Conservation (phyloP, 345 rosid genomes). For the Combretum micranthum region DNA sequence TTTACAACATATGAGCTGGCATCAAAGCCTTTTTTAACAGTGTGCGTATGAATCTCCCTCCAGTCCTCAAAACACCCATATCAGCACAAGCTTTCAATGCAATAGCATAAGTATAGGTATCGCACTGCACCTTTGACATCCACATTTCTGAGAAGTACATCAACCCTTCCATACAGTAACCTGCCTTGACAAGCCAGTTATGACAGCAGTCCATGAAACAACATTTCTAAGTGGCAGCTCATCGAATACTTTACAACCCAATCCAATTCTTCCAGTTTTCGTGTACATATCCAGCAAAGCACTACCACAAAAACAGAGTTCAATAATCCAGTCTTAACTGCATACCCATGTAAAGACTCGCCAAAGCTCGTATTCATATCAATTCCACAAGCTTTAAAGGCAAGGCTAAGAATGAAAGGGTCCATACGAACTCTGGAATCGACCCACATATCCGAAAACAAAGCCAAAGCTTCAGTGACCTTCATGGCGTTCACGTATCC, state of each 20-base stretch:
- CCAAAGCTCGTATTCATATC: slow-evolving; percentile 40
- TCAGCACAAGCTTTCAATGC: slow-evolving; percentile 78
- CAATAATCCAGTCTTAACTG: slow-evolving; percentile 44
- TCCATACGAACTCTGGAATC: slow-evolving; percentile 47
- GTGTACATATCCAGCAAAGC: slow-evolving; percentile 65
- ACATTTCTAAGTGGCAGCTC: slow-evolving; percentile 64
- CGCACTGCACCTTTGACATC: slow-evolving; percentile 38
- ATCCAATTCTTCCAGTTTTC: slow-evolving; percentile 38
- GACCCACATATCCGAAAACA: slow-evolving; percentile 59
- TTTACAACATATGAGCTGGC: slow-evolving; percentile 53
- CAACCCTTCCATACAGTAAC: slow-evolving; percentile 46
- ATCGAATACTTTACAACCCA: slow-evolving; percentile 48
- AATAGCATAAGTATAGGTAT: slow-evolving; percentile 49
- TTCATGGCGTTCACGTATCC: slow-evolving; percentile 50
- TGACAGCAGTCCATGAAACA: slow-evolving; percentile 79
- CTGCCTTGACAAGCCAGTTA: slow-evolving; percentile 63
- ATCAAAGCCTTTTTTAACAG: slow-evolving; percentile 48
- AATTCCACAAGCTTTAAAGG: slow-evolving; percentile 63
- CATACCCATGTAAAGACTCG: slow-evolving; percentile 57
- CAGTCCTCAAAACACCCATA: slow-evolving; percentile 43
- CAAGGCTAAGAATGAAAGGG: slow-evolving; percentile 59
- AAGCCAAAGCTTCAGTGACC: slow-evolving; percentile 44
- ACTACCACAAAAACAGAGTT: slow-evolving; percentile 64
- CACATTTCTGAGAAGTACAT: slow-evolving; percentile 61
- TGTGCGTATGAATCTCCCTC: slow-evolving; percentile 66